Base-by-base conservation (phyloP, 2,329 filamentous ascomycete species). In the Aspergillus flavus region DNA sequence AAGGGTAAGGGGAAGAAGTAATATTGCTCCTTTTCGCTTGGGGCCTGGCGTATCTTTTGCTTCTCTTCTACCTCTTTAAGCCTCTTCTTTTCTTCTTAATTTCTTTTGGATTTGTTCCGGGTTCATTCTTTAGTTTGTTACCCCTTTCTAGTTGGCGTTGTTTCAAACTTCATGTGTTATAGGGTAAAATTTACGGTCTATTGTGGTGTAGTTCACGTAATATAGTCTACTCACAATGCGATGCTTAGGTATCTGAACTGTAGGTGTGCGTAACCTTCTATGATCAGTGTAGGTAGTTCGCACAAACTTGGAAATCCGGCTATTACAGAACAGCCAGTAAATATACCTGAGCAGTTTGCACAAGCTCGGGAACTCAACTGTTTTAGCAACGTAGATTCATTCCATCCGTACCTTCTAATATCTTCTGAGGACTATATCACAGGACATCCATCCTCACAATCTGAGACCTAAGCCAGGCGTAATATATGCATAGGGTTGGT, bases 1-100 rank as follows among this genome's bases (percentile, higher is more conserved):
- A 67, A 64, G 57, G 64, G 57, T 61, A 46, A 71, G 59, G 64
- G 56, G 61, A 46, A 71, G 61, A 59, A 58, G 64, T 41, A 21
- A 34, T 14, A 4, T 32, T 9, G 10, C 14, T 12, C 21, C 4
- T 3, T 32, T 54, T 32, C 9, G 6, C 16, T 32, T 53, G 19
- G 16, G 39, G n/a, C 6, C 2, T 36, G 19, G 36, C 2, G 12
- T 23, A 1, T 21, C 11, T 12, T 12, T 54, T 28, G 1, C 26
- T 28, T 23, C 30, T 12, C 23, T 21, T n/a, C 30, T 36, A 23
- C 46, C 28, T 34, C 7, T 34, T 52, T 2, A 36, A 16, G 34
- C 14, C 34, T 34, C 32, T 32, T 28, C 10, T 28, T 28, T 9
- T 23, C 41, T 21, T 45, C 2, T 12, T 10, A 21, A 9, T 9